phyloP scores from a whole-genome alignment of 495 filamentous ascomycete species.

The Penicillium fimorum region DNA sequence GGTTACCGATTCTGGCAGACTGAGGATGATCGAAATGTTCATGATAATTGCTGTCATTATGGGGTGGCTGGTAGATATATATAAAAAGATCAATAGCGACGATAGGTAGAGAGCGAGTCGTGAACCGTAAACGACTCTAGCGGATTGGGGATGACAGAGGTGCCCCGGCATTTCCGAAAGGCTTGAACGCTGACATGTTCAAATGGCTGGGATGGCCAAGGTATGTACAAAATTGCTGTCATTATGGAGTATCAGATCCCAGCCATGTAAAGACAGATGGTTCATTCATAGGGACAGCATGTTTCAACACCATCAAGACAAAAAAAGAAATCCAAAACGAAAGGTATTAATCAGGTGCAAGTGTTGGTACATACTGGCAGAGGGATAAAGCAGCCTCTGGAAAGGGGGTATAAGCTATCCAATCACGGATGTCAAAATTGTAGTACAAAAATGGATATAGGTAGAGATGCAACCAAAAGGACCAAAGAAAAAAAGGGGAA shows the following conservation, averaged over 20 bases:
- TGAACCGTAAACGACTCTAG: not conserved
- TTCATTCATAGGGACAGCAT: not conserved
- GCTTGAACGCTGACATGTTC: not conserved
- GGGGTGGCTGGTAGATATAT: not conserved
- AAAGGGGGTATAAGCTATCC: constrained; percentile 10
- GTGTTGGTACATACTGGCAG: constrained; percentile 21
- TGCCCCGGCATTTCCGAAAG: not conserved
- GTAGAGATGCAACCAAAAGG: constrained; percentile 4
- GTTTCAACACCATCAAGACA: not conserved
- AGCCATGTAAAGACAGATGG: not conserved
- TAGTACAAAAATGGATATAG: constrained; percentile 8
- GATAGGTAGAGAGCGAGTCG: not conserved
- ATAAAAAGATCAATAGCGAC: not conserved
- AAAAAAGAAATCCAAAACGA: constrained; percentile 3
- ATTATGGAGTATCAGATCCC: not conserved
- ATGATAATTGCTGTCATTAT: too few relatives aligned
- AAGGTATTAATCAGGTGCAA: constrained; percentile 8
- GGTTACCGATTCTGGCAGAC: too few relatives aligned
- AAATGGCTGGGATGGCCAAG: not conserved
- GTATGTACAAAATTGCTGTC: not conserved
- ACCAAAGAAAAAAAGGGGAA: constrained; percentile 1
- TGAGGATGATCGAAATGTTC: too few relatives aligned
- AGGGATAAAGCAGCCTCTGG: constrained; percentile 4
- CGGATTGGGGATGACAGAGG: not conserved
- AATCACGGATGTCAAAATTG: constrained; percentile 1